These are phyloP conservation scores for Leptographium lundbergii DNA, from an alignment of 2,329 filamentous ascomycete genomes.

Conservation along the genomic window DNA sequence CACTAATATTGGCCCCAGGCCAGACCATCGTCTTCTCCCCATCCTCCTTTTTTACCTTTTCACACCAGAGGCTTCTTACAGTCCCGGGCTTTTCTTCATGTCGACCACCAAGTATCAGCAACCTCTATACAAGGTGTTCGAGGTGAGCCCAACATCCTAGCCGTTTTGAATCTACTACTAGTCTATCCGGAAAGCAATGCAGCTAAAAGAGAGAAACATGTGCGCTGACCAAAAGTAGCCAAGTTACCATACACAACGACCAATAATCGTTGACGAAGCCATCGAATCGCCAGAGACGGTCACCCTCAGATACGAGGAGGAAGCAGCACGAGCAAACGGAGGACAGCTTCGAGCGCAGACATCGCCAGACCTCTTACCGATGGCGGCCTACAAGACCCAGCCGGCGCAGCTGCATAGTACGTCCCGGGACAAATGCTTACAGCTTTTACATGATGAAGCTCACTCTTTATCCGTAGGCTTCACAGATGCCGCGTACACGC, in stretches of 20 bases:
- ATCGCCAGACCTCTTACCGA: constrained; percentile 51
- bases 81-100: constrained; percentile 26
- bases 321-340: constrained; percentile 37
- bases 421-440: constrained; percentile 23
- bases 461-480: constrained; percentile 16
- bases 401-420: constrained; percentile 70
- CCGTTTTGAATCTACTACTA: background rate
- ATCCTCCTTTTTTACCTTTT: background rate
- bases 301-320: constrained; percentile 44
- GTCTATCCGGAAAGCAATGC: background rate
- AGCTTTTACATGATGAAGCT: background rate
- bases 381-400: constrained; percentile 74
- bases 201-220: too few species aligned
- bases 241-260: constrained; percentile 38
- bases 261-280: constrained; percentile 45
- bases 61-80: background rate
- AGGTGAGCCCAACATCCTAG: constrained; percentile 33
- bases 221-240: constrained; percentile 24
- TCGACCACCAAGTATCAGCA: constrained; percentile 44
- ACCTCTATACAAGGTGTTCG: constrained; percentile 44
- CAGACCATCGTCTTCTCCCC: background rate
- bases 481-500: constrained; percentile 37
- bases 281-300: constrained; percentile 45
- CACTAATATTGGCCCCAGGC: background rate
- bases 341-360: constrained; percentile 40